A percentile compares a stretch with the other conserved stretches of the same genome.
These are phyloP conservation scores for Helicostylum pulchrum DNA, from an alignment of 192 early-diverging fungal genomes.

Conservation along the genomic window DNA sequence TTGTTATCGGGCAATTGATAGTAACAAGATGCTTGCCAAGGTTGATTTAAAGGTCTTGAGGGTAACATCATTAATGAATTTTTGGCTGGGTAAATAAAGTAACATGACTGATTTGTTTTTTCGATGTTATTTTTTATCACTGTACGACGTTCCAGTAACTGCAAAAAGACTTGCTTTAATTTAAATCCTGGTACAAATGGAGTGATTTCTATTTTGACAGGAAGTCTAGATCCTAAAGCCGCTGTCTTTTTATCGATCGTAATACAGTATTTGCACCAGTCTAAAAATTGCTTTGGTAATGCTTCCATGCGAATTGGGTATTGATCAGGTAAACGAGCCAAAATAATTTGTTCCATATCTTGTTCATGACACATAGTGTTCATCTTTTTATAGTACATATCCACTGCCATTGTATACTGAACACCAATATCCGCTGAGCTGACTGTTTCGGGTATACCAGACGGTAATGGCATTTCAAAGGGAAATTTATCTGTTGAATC, in stretches of 20 bases:
- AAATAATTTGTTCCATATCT: not conserved
- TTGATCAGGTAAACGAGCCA: conserved; percentile 16
- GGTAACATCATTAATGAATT: not conserved
- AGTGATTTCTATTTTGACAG: conserved; percentile 2
- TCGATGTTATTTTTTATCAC: not conserved
- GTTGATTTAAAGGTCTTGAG: not conserved
- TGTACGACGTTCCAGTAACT: conserved; percentile 10
- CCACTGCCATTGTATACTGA: conserved; percentile 5
- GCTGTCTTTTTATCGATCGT: conserved; percentile 3
- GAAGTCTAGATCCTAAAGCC: conserved; percentile 1
- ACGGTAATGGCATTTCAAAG: conserved; percentile 23
- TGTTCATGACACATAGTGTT: not conserved
- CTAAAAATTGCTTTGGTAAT: conserved; percentile 1
- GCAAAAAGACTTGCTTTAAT: conserved; percentile 16
- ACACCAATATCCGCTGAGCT: not conserved
- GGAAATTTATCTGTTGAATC: not conserved
- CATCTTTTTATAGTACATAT: conserved; percentile 1
- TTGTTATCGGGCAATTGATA: conserved; percentile 5
- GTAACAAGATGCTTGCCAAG: not conserved
- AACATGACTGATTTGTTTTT: conserved; percentile 4
- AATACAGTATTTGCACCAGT: conserved; percentile 18
- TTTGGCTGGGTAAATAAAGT: not conserved
- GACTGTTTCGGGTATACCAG: conserved; percentile 14
- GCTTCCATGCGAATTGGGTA: not conserved
- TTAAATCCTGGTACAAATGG: not conserved